These are phyloP conservation scores for Pisolithus sp. DNA, from an alignment of 768 basidiomycete genomes.

Conservation along the genomic window DNA sequence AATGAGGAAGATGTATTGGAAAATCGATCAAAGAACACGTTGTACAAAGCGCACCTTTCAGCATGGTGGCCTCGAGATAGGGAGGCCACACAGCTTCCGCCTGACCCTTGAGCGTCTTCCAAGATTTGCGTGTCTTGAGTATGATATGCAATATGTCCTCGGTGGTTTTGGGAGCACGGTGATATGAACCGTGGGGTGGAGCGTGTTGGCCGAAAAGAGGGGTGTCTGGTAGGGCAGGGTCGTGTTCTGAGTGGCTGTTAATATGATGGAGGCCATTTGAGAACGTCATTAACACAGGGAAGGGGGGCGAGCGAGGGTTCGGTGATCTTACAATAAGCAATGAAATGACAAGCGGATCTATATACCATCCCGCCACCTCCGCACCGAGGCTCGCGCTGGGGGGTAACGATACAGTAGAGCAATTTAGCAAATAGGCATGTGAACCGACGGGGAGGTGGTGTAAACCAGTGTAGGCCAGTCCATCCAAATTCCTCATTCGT, in stretches of 20 bases:
- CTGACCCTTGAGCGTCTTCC: slow-evolving; percentile 62
- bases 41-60: slow-evolving; percentile 49
- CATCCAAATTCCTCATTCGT: background rate
- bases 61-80: slow-evolving; percentile 67
- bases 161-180: slow-evolving; percentile 17
- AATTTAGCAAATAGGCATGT: background rate
- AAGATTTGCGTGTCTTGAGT: slow-evolving; percentile 63
- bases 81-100: slow-evolving; percentile 78
- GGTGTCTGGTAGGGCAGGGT: background rate
- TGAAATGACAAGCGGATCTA: background rate
- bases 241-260: background rate
- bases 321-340: background rate
- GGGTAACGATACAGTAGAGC: background rate
- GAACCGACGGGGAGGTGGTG: background rate
- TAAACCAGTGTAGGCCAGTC: background rate
- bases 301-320: background rate
- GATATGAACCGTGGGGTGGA: slow-evolving; percentile 10
- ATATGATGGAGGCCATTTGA: background rate
- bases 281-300: background rate
- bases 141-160: slow-evolving; percentile 60
- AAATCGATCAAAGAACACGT: background rate
- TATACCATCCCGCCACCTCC: background rate
- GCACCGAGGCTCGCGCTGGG: background rate
- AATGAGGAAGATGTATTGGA: slow-evolving; percentile 14
- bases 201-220: background rate